Base-by-base conservation (phyloP, 1,284 basidiomycete species). In the Vanrija pseudolonga region DNA sequence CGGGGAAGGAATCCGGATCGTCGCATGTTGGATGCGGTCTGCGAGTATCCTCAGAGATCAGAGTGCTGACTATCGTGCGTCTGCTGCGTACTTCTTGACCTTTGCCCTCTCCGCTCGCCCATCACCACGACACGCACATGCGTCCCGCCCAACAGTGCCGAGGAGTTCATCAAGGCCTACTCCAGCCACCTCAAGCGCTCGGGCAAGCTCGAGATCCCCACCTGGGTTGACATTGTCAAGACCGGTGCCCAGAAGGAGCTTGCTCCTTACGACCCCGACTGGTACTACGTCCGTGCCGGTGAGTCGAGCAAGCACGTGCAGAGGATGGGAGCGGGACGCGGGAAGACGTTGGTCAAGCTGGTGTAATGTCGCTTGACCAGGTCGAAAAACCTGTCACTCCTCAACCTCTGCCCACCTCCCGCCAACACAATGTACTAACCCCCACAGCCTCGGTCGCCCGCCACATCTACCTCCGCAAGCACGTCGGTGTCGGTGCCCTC, bases 391-490 rank as follows among this genome's bases (percentile, higher is more conserved):
- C 22, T 17, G 8, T 18, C 38, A 22, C 19, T 22, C 6, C 15
- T 44, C 3, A 11, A 12, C 44, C 36, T 20, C 32, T 12, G 12
- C 43, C 40, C 49, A 45, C 26, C 20, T 24, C 17, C 37, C n/a
- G n/a, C 17, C 22, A 17, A 37, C 26, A 9, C 12, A 15, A n/a
- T n/a, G 7, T 18, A 15, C 44, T 56, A 42, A 56, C 50, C 28
- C 19, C 45, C 38, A 3, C 72, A 94, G 95, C 95, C 74, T 91
- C 95, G 62, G 82, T 99, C 66, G 95, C 96, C 78, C 89, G 96
- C 75, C 95, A 98, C 86, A 94, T 98, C 81, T 98, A 99, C 85
- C 88, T 99, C 76, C 91, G 95, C 80, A 98, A 98, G 83, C 88
- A 93, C 76, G 93, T 98, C 71, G 95, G 95, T 77, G 86, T 98